A percentile compares a stretch with the other conserved stretches of the same genome.
Evolutionary conservation across 73 alveolate species (phyloP).

Genomic region (Paramecium primaurelia): DNA sequence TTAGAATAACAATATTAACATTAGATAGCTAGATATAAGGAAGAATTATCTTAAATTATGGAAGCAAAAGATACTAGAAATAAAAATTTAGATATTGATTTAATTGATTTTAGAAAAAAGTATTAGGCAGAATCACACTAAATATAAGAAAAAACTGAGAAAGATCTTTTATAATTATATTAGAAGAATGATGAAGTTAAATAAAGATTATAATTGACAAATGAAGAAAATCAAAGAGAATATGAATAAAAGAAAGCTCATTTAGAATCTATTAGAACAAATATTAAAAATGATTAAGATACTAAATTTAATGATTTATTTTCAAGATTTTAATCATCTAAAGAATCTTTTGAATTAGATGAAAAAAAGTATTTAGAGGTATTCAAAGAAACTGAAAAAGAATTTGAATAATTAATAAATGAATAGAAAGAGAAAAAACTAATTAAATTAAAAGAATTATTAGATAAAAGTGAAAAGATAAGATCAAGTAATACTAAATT

Average conservation of each 20-base stretch:
- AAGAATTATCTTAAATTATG: not conserved
- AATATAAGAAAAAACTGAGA: slow-evolving; percentile 9
- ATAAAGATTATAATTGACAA: not conserved
- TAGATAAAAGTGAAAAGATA: slow-evolving; percentile 47
- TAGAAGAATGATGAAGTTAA: slow-evolving; percentile 11
- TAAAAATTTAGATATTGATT: not conserved
- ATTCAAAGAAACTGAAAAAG: slow-evolving; percentile 29
- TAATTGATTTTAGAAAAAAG: not conserved
- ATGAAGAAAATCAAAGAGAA: not conserved
- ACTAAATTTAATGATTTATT: slow-evolving; percentile 11
- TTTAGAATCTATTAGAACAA: not conserved
- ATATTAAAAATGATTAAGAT: not conserved
- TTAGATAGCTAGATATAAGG: not conserved
- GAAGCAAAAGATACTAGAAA: not conserved
- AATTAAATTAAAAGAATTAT: not conserved
- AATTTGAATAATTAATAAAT: slow-evolving; percentile 15
- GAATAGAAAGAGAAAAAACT: slow-evolving; percentile 18
- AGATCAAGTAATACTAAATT: slow-evolving; percentile 49
- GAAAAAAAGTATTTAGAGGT: slow-evolving; percentile 1
- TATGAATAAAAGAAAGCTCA: not conserved
- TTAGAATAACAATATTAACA: not conserved
- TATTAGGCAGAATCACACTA: not conserved
- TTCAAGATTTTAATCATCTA: not conserved
- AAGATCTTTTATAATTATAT: not conserved
- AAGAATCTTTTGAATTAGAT: slow-evolving; percentile 24